Percentiles rank a stretch among this genome's conserved stretches.
Conservation (phyloP, 1,284 basidiomycete genomes). For the Leccinum fallax region DNA sequence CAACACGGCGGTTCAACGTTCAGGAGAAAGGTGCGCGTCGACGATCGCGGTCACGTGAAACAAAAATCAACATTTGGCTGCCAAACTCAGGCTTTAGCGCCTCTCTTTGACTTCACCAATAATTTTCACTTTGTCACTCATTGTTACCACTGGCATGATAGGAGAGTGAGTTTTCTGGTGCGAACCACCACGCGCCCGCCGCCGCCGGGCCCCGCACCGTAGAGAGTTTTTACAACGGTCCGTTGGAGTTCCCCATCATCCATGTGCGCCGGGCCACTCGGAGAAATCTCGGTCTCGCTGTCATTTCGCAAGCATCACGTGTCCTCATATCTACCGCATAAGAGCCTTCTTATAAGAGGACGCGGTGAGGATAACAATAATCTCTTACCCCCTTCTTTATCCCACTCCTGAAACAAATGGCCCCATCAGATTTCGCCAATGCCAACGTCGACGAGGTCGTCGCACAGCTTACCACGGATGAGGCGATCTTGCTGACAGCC, state of each 20-base stretch:
- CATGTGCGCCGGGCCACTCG: conserved; percentile 10
- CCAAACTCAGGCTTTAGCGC: no score
- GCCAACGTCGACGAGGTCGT: conserved; percentile 62
- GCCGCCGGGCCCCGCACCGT: neutral
- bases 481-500: conserved; percentile 68
- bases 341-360: conserved; percentile 15
- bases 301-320: conserved; percentile 22
- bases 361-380: neutral
- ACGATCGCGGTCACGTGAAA: conserved; percentile 21
- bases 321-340: conserved; percentile 8
- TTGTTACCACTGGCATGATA: neutral
- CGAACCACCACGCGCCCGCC: neutral
- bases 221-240: neutral
- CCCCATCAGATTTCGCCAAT: conserved; percentile 68
- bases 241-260: neutral
- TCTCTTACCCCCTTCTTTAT: conserved; percentile 1
- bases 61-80: conserved; percentile 16
- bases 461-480: conserved; percentile 67
- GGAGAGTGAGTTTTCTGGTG: neutral
- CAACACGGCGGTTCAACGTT: neutral
- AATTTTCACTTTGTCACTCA: no score
- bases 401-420: conserved; percentile 43
- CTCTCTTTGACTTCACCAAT: no score
- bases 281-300: conserved; percentile 22
- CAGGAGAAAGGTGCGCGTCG: neutral